These are phyloP conservation scores for Chlorella vulgaris DNA, from an alignment of 139 green algal genomes.

Conservation along the genomic window DNA sequence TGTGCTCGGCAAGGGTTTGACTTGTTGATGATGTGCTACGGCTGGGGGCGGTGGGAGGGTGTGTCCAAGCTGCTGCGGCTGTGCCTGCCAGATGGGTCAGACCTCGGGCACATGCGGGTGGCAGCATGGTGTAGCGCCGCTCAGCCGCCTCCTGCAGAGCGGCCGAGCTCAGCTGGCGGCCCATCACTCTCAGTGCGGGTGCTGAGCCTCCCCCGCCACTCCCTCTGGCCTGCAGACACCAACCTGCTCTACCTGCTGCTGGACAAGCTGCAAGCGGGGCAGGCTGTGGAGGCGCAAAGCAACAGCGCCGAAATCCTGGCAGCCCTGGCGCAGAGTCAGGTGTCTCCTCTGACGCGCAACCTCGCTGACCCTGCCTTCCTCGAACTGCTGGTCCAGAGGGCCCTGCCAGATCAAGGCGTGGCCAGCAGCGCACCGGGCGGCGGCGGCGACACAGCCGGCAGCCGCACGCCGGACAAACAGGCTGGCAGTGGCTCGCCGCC, in stretches of 20 bases:
- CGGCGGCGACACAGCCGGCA: not conserved
- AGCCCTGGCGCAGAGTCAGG: conserved; percentile 76
- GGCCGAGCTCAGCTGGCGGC: too few relatives aligned
- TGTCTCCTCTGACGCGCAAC: conserved; percentile 68
- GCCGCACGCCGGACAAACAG: not conserved
- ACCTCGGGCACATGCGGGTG: too few relatives aligned
- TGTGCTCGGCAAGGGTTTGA: too few relatives aligned
- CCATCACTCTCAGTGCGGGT: too few relatives aligned
- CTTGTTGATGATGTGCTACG: too few relatives aligned
- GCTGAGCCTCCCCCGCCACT: too few relatives aligned
- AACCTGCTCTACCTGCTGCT: conserved; percentile 77
- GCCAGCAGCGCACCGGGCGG: not conserved
- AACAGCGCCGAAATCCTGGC: conserved; percentile 89
- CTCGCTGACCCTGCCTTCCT: conserved; percentile 56
- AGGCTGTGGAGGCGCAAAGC: conserved; percentile 57
- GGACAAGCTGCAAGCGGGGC: conserved; percentile 49
- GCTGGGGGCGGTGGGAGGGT: too few relatives aligned
- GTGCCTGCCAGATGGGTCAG: too few relatives aligned
- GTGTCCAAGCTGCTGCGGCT: too few relatives aligned
- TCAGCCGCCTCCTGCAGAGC: too few relatives aligned
- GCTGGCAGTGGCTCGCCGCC: too few relatives aligned
- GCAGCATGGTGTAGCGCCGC: too few relatives aligned
- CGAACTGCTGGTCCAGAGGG: conserved; percentile 41
- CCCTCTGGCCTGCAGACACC: conserved; percentile 57
- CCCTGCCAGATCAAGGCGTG: conserved; percentile 25